These are phyloP conservation scores for Lycium barbarum DNA, from an alignment of 257 asterid genomes.

Conservation along the genomic window DNA sequence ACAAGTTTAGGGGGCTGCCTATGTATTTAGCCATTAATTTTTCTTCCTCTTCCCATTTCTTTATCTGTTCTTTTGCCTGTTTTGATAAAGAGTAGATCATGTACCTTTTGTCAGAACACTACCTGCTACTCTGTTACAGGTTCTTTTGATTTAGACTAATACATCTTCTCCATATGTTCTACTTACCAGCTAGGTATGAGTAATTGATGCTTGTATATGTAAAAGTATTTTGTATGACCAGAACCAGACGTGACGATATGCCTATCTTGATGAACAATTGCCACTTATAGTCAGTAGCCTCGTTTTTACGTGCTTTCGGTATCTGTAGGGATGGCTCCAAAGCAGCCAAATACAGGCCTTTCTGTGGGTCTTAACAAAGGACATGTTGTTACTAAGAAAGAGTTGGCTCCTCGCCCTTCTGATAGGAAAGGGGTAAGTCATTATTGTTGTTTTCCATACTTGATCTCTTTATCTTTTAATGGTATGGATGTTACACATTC, in stretches of 20 bases:
- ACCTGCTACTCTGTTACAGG: background rate
- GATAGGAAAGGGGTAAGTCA: conserved; percentile 59
- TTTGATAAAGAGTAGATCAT: background rate
- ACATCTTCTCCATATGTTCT: background rate
- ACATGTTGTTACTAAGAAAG: conserved; percentile 60
- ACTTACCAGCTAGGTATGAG: background rate
- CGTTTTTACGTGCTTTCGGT: background rate
- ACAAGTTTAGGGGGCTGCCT: too few species aligned
- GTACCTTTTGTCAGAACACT: too few species aligned
- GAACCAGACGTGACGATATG: background rate
- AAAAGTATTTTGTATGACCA: background rate
- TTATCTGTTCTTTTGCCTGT: background rate
- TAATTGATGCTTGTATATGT: background rate
- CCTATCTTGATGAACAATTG: background rate
- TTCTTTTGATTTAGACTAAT: background rate
- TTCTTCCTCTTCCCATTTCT: background rate
- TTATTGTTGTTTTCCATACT: background rate
- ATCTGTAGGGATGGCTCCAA: conserved; percentile 54
- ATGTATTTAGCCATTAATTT: too few species aligned
- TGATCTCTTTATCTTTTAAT: background rate
- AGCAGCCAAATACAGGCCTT: conserved; percentile 59
- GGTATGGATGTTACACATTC: background rate
- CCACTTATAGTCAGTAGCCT: background rate
- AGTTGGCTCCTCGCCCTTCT: conserved; percentile 62
- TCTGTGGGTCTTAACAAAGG: conserved; percentile 66